Evolutionary conservation across 805 yeast species (phyloP).

Genomic region (Blastobotrys robertii): DNA sequence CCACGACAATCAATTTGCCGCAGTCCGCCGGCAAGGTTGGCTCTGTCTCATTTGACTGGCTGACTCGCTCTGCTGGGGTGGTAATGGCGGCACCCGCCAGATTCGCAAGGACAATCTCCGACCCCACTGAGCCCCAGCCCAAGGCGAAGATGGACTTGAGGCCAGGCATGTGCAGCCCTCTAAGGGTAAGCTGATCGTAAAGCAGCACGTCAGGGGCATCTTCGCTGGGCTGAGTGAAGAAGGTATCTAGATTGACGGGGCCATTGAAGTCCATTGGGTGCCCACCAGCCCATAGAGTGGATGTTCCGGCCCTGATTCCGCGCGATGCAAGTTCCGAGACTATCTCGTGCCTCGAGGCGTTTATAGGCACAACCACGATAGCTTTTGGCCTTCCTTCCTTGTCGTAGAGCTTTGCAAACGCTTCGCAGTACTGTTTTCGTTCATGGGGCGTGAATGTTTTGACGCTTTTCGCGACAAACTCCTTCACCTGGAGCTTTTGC

Average conservation of each 20-base stretch:
- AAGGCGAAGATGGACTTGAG: not conserved
- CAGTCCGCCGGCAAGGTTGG: too few species aligned
- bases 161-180: constrained; percentile 1
- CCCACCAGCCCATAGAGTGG: too few species aligned
- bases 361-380: not conserved
- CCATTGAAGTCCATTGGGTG: too few species aligned
- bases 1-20: too few species aligned
- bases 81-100: too few species aligned
- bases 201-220: not conserved
- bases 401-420: constrained; percentile 1
- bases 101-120: too few species aligned
- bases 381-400: not conserved
- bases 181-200: not conserved
- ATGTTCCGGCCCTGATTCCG: not conserved
- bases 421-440: not conserved
- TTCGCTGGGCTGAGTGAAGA: not conserved
- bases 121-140: too few species aligned
- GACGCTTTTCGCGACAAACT: too few species aligned
- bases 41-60: too few species aligned
- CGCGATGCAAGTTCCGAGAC: not conserved
- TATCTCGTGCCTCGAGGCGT: not conserved
- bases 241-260: not conserved
- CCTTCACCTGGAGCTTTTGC: too few species aligned
- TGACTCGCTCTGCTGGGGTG: too few species aligned
- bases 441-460: too few species aligned